Conservation (phyloP, 768 basidiomycete species). For the Boletellus ananas region DNA sequence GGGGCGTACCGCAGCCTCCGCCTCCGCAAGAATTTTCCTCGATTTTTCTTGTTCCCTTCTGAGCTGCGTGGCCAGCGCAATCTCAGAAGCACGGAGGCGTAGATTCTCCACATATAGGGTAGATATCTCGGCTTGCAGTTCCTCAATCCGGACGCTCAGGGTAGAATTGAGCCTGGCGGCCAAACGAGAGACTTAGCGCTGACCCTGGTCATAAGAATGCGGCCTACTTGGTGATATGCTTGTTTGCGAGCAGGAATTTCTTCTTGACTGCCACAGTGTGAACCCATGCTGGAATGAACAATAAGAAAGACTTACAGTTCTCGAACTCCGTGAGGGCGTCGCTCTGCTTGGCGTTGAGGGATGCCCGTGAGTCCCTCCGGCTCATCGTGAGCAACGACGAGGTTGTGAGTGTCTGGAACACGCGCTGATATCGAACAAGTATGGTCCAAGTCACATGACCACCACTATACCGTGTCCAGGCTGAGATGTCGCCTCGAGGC, state of each 20-base stretch:
- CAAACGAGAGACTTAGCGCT: constrained; percentile 6
- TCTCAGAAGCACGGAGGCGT: constrained; percentile 75
- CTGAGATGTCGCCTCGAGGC: constrained; percentile 25
- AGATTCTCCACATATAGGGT: constrained; percentile 81
- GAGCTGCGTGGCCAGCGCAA: constrained; percentile 68
- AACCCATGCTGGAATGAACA: constrained; percentile 1
- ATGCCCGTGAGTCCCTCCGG: constrained; percentile 37
- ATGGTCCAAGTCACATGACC: constrained; percentile 24
- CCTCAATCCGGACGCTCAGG: constrained; percentile 78
- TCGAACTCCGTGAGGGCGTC: constrained; percentile 84
- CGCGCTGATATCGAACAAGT: constrained; percentile 36
- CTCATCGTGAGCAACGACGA: constrained; percentile 29
- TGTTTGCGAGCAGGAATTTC: constrained; percentile 87
- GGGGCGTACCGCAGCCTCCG: constrained; percentile 66
- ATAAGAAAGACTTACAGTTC: constrained; percentile 54
- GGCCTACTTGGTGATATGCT: constrained; percentile 83
- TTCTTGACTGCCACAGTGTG: constrained; percentile 69
- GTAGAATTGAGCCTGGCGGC: constrained; percentile 73
- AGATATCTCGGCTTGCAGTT: constrained; percentile 79
- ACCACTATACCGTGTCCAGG: constrained; percentile 18
- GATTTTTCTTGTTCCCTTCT: constrained; percentile 80
- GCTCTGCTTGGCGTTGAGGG: constrained; percentile 63
- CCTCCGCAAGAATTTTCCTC: constrained; percentile 63
- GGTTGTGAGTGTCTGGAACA: constrained; percentile 22
- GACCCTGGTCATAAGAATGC: constrained; percentile 2